Base-by-base conservation (phyloP, 228 moss, liverwort and hornwort genomes). In the Sphagnum fallax region DNA sequence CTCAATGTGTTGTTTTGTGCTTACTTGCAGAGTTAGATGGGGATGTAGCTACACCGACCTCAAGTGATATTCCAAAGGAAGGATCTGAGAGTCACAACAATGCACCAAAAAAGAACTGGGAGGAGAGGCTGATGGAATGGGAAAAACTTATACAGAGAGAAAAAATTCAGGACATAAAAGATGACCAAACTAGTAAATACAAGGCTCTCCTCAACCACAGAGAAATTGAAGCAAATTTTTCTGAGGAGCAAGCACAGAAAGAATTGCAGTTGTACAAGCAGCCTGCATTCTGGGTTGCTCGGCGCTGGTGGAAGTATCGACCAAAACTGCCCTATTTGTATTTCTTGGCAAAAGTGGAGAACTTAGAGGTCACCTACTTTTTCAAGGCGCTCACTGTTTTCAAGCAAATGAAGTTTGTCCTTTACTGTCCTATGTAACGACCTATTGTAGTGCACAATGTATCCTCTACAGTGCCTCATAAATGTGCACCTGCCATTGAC, bases 301-400 rank as follows among this genome's bases (percentile, higher is more conserved):
- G 89, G 72, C 89, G 79, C 66, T 98, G 98, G 98, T 98, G 98
- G 98, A 98, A 93, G 70, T 80, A 86, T 66, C 79, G 98, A 71
- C 98, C 98, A 67, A 92, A 87, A 55, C 72, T 98, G 72, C 98
- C 98, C 0, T 98, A 94, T 61, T 87, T 90, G 5, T 98, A 98
- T 78, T 85, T 98, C 62, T 67, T 98, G 69, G 81, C 78, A 16
- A 93, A 93, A 92, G 85, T 98, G 15, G 80, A 89, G 75, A 85
- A 66, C 59, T 50, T 86, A 53, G 91, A 98, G 94, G 98, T 92
- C 84, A 18, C 55, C 52, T 10, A 48, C 18, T 8, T 16, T n/a
- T 51, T 12, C 32, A 32, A 2, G 32, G 32, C 2, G 32, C 32
- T 32, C 32, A 32, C 64, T 6, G 8, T 65, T 61, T 61, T 7